Percentiles rank a stretch among this genome's conserved stretches.
phyloP scores from a whole-genome alignment of 2,329 filamentous ascomycete species.

The Trichothecium roseum region DNA sequence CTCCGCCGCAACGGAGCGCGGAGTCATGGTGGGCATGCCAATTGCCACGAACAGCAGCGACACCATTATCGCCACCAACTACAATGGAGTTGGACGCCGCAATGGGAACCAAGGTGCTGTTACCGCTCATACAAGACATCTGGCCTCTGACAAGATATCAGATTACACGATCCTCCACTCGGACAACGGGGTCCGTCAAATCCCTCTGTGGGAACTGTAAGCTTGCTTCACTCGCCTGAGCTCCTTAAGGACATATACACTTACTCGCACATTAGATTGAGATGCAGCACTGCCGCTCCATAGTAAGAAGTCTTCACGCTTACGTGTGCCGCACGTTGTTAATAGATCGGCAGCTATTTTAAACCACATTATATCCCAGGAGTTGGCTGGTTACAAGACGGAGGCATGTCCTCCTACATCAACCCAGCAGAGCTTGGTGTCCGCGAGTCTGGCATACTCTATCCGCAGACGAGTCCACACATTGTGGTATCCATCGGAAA shows the following conservation, averaged over 20 bases:
- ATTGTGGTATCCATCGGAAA: too few relatives aligned
- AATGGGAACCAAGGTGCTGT: background rate
- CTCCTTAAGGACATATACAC: too few relatives aligned
- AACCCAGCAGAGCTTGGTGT: too few relatives aligned
- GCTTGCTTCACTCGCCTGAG: background rate
- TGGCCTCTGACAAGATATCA: too few relatives aligned
- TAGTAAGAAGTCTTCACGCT: too few relatives aligned
- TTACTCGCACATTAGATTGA: slow-evolving; percentile 1
- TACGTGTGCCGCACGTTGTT: too few relatives aligned
- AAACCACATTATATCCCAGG: slow-evolving; percentile 3
- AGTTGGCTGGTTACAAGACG: slow-evolving; percentile 6
- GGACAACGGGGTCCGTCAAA: too few relatives aligned
- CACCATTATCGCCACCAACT: slow-evolving; percentile 5
- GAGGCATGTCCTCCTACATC: slow-evolving; percentile 6
- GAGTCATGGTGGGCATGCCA: slow-evolving; percentile 4
- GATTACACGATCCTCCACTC: too few relatives aligned
- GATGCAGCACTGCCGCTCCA: slow-evolving; percentile 4
- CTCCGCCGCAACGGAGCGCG: slow-evolving; percentile 3
- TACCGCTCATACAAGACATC: too few relatives aligned
- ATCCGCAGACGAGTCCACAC: too few relatives aligned
- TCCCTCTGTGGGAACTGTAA: slow-evolving; percentile 4
- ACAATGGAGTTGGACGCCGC: slow-evolving; percentile 4
- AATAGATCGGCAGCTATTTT: slow-evolving; percentile 8
- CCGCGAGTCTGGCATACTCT: too few relatives aligned
- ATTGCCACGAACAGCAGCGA: slow-evolving; percentile 3